Evolutionary conservation across 208 protist genomes (phyloP), one percentile per base, ranked within the genome.

Genomic region (Acanthamoeba triangularis): DNA sequence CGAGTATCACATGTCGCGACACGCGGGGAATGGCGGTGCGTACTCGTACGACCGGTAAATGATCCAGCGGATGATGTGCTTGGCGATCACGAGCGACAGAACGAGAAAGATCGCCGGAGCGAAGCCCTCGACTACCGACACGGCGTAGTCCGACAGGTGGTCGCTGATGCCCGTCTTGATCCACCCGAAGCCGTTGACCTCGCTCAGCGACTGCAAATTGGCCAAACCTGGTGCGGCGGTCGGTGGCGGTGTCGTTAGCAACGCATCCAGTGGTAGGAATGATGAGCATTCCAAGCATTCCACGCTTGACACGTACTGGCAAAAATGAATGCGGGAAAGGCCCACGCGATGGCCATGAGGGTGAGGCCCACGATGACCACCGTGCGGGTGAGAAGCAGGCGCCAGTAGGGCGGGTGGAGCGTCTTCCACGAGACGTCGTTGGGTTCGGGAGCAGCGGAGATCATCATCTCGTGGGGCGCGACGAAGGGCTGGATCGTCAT

Each of bases 401-500:
- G 41, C 78, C 49, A 63, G 30, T 87, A 87, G 52, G 78, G 28
- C 41, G 78, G 78, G 33, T 87, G 78, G 33, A 87, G 44, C 8
- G 78, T 87, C 78, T 87, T 87, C 78, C 78, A 87, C n/a, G 78
- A 87, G 8, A 87, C 78, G 78, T 87, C 78, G 78, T 87, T 87
- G 44, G 78, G 78, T 47, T 87, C 78, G 30, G 78, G 78, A 11
- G 78, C 78, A 4, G 78, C 47, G 25, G 78, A 54, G 41, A 87
- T 41, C 10, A 87, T 87, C 78, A 87, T 87, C 47, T 41, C 11
- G 52, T 87, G 78, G 8, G 78, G 78, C 78, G 18, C 78, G 20
- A 87, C 78, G 49, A 87, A 87, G 52, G 78, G 78, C 78, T 87
- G 78, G n/a, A 87, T 87, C n/a, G 78, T 87, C 78, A 87, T 87